Base-by-base conservation (phyloP, 2,329 filamentous ascomycete genomes). In the Epichloe hybrida region DNA sequence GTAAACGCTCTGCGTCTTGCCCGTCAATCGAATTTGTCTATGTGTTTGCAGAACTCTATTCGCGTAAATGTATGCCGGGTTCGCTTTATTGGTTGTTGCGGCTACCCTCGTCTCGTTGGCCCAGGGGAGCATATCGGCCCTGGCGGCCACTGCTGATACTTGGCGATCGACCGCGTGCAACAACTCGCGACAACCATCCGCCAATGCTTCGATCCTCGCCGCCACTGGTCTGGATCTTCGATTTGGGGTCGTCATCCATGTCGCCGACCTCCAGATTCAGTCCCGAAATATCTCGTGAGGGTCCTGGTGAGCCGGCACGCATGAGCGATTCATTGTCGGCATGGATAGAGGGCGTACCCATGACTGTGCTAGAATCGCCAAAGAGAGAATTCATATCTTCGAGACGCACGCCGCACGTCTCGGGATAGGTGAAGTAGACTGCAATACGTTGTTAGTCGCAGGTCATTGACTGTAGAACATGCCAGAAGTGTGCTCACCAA, bases 401-500 rank as follows among this genome's bases (percentile, higher is more conserved):
- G 48, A 98, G 76, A 52, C 90, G 84, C 52, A 98, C 83, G 60
- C 94, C 94, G 58, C 90, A 93, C 0, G 93, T 98, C 69, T 98
- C 93, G 34, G 93, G 93, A 66, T 97, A 98, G 58, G 95, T 80
- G 69, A 97, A 97, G 70, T 91, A 98, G 7, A 98, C 93, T 96
- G 56, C 9, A 13, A 27, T 23, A 40, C 64, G 53, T 49, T 42
- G 54, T 48, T 39, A 55, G 42, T 45, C 41, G 34, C n/a, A 34
- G 17, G 3, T 35, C 21, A 17, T 45, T 11, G 8, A 23, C 38
- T 21, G 27, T 23, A 13, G 17, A 17, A 4, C 34, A 11, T 36
- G 11, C 13, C 21, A 15, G n/a, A 50, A 20, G 13, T 45, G 31
- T 23, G 34, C 86, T 79, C 76, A 96, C 91, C 93, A 70, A 97